Base-by-base conservation (phyloP, 179 eudicot genomes). In the Carnegiea gigantea region DNA sequence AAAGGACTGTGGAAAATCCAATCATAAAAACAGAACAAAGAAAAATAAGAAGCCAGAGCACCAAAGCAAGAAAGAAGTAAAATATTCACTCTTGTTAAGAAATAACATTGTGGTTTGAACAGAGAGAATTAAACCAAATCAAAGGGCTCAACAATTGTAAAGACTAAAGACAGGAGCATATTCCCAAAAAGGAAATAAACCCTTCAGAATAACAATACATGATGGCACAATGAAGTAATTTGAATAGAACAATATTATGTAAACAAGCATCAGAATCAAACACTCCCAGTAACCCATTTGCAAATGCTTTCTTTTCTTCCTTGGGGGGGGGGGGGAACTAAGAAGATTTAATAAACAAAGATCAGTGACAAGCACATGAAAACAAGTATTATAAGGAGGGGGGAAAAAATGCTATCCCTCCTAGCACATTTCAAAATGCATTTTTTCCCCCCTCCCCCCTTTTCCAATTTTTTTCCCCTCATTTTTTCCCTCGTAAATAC, bases 231-330 rank as follows among this genome's bases (percentile, higher is more conserved):
- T 62, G 49, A 82, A 82, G 76, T 70, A 30, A 78, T 82, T 83
- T 82, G 72, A 38, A 83, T 77, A 68, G 82, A 53, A 78, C 80
- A 64, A 70, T 75, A 79, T 84, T 86, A 59, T 73, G 73, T 70
- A 70, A 79, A 76, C 62, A 46, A 89, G 98, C 91, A 91, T 90
- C 91, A 84, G 93, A 90, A 92, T 86, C 92, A 71, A 83, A 78
- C 76, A 85, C 88, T 71, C 83, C 89, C 84, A 77, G 72, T 48
- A 67, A 80, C 83, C 75, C n/a, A 83, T 83, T 82, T 85, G 14
- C 77, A 21, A 44, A 5, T 46, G 10, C 77, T 57, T 33, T 57
- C 57, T 57, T 57, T 21, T n/a, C 40, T 18, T 14, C 48, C 67
- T 54, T 15, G 17, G 72, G 57, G 73, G 6, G 54, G 24, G 46